Percentiles rank a stretch among this genome's conserved stretches.
phyloP scores from a whole-genome alignment of 1,139 yeast species.

The Pichia sp. region DNA sequence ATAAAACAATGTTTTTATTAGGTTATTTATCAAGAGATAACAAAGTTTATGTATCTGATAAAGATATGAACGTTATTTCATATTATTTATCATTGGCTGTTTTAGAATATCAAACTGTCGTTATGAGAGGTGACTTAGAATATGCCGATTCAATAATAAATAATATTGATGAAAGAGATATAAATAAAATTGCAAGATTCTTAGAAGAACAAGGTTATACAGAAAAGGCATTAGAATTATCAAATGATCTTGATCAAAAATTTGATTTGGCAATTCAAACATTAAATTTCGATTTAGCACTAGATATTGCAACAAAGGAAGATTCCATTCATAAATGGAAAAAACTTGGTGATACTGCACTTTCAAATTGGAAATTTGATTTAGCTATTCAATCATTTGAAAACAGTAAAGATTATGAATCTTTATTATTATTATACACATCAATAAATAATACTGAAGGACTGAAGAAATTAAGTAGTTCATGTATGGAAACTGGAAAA shows the following conservation, averaged over 20 bases:
- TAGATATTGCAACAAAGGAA: slow-evolving; percentile 53
- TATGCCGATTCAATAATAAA: slow-evolving; percentile 63
- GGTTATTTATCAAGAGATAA: slow-evolving; percentile 91
- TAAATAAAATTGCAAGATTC: slow-evolving; percentile 80
- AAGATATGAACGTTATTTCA: slow-evolving; percentile 76
- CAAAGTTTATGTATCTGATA: slow-evolving; percentile 84
- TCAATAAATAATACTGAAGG: slow-evolving; percentile 67
- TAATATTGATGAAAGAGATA: slow-evolving; percentile 62
- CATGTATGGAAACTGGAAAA: slow-evolving; percentile 65
- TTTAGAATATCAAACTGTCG: slow-evolving; percentile 91
- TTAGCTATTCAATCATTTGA: slow-evolving; percentile 78
- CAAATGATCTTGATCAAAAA: slow-evolving; percentile 81
- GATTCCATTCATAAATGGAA: slow-evolving; percentile 79
- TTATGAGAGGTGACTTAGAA: slow-evolving; percentile 87
- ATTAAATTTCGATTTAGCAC: slow-evolving; percentile 65
- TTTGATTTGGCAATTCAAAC: slow-evolving; percentile 75
- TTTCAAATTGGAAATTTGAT: slow-evolving; percentile 70
- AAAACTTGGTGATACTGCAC: slow-evolving; percentile 81
- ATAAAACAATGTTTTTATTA: slow-evolving; percentile 76
- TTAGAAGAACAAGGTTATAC: slow-evolving; percentile 87
- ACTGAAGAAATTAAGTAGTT: slow-evolving; percentile 54
- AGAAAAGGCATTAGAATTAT: slow-evolving; percentile 73
- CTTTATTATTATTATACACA: slow-evolving; percentile 75
- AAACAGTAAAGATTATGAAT: slow-evolving; percentile 75
- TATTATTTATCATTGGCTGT: slow-evolving; percentile 81